A percentile compares a stretch with the other conserved stretches of the same genome.
Evolutionary conservation across 805 yeast genomes (phyloP).

Genomic region (Metschnikowia matae): DNA sequence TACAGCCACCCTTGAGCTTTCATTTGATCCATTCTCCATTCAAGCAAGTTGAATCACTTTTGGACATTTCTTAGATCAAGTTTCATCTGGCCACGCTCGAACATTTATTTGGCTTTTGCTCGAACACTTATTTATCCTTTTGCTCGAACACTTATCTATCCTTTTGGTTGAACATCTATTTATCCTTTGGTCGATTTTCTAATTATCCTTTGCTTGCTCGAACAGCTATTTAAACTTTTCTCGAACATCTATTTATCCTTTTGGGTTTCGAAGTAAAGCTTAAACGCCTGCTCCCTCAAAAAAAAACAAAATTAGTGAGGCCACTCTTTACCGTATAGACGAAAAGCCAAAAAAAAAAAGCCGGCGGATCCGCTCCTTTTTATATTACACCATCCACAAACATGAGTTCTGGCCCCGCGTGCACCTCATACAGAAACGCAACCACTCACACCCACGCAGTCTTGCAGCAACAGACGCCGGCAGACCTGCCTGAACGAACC

Average conservation of each 20-base stretch:
- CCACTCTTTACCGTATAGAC: background rate
- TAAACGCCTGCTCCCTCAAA: background rate
- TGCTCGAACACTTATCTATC: too few species aligned
- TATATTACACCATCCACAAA: background rate
- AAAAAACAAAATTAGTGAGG: background rate
- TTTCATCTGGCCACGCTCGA: background rate
- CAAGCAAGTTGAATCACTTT: background rate
- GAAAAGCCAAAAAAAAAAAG: background rate
- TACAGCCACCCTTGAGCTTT: background rate
- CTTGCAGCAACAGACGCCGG: constrained; percentile 1
- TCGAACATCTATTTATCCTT: background rate
- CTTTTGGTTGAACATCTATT: too few species aligned
- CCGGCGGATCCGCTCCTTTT: background rate
- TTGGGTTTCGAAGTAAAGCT: background rate
- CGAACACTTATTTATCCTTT: background rate
- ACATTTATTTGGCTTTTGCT: background rate
- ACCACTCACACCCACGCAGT: constrained; percentile 1
- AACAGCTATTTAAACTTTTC: background rate
- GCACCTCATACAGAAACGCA: background rate
- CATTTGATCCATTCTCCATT: background rate
- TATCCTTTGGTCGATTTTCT: too few species aligned
- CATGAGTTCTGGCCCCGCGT: constrained; percentile 2
- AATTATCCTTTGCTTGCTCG: too few species aligned
- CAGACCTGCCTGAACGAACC: background rate
- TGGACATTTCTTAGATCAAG: background rate